These are phyloP conservation scores for Paraconiothyrium sp. DNA, from an alignment of 2,329 filamentous ascomycete species.

Conservation along the genomic window DNA sequence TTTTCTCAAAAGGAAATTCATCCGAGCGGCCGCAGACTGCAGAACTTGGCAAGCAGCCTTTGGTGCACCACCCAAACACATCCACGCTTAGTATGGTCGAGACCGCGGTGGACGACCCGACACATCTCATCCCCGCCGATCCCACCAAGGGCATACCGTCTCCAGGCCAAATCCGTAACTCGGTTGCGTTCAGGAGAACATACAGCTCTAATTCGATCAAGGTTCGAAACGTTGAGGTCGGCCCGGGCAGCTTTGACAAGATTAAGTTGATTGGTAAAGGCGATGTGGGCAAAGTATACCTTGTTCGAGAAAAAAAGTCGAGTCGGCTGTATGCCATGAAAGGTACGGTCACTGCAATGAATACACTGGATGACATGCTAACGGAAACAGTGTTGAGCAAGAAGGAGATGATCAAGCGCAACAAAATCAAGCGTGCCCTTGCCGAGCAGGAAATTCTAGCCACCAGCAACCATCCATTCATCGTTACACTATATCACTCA, in stretches of 20 bases:
- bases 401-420: slow-evolving; percentile 99
- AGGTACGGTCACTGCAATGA: slow-evolving; percentile 64
- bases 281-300: slow-evolving; percentile 97
- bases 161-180: slow-evolving; percentile 70
- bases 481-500: slow-evolving; percentile 97
- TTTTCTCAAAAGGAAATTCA: slow-evolving; percentile 68
- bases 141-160: slow-evolving; percentile 67
- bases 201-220: slow-evolving; percentile 99
- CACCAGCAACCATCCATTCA: slow-evolving; percentile 98
- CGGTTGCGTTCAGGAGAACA: slow-evolving; percentile 85
- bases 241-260: slow-evolving; percentile 96
- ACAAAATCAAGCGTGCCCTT: slow-evolving; percentile 98
- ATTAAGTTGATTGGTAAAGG: slow-evolving; percentile 99
- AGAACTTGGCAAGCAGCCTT: slow-evolving; percentile 84
- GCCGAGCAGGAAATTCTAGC: slow-evolving; percentile 98
- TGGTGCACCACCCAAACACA: slow-evolving; percentile 66
- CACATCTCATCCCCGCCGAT: slow-evolving; percentile 45
- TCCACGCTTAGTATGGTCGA: slow-evolving; percentile 66
- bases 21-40: slow-evolving; percentile 80
- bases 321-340: slow-evolving; percentile 97
- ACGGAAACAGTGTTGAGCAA: slow-evolving; percentile 84
- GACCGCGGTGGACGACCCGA: slow-evolving; percentile 43
- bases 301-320: slow-evolving; percentile 98
- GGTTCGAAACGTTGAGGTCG: slow-evolving; percentile 94
- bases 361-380: slow-evolving; percentile 27